These are phyloP conservation scores for Ganoderma leucocontextum DNA, from an alignment of 1,284 basidiomycete species.

Conservation along the genomic window DNA sequence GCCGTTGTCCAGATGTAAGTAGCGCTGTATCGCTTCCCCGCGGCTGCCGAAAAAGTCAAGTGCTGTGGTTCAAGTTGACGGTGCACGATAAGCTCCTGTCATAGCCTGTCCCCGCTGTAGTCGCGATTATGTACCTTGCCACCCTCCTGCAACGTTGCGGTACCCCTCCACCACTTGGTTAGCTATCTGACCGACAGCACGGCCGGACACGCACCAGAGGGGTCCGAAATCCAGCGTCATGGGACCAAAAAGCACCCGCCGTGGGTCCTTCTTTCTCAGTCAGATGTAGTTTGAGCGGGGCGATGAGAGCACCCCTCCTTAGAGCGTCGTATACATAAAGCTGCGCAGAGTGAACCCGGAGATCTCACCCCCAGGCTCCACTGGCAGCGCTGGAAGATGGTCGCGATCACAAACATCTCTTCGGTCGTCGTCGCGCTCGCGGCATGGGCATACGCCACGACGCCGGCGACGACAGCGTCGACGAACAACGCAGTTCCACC, in stretches of 20 bases:
- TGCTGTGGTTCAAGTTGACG: constrained; percentile 26
- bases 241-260: constrained; percentile 23
- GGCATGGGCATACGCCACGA: constrained; percentile 25
- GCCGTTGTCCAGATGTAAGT: background rate
- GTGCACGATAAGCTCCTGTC: background rate
- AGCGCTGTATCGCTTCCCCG: background rate
- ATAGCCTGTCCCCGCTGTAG: background rate
- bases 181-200: background rate
- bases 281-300: background rate
- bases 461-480: constrained; percentile 2
- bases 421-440: constrained; percentile 20
- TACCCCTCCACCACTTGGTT: no score
- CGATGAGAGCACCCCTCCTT: constrained; percentile 19
- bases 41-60: constrained; percentile 25
- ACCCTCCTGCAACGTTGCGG: background rate
- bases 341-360: background rate
- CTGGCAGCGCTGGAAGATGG: constrained; percentile 22
- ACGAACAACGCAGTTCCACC: constrained; percentile 28
- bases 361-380: constrained; percentile 8
- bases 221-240: constrained; percentile 17
- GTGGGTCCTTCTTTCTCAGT: constrained; percentile 21
- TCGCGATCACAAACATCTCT: constrained; percentile 15
- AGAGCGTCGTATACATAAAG: constrained; percentile 20
- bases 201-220: background rate
- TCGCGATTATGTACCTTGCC: background rate